Conservation (phyloP, 768 basidiomycete species). For the Boletus vermiculosoides region DNA sequence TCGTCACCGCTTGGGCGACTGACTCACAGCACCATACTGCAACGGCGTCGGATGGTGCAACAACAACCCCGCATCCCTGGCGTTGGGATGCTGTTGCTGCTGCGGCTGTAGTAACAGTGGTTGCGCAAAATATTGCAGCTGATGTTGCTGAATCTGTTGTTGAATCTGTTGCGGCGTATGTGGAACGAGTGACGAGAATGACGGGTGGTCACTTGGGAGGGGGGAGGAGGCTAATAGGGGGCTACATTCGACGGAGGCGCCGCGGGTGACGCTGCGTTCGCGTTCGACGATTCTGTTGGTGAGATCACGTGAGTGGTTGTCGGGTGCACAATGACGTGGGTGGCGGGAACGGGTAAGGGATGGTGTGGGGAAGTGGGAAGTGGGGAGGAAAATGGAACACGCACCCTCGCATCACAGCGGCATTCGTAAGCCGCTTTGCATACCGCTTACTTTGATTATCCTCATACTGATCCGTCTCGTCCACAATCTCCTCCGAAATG, state of each 20-base stretch:
- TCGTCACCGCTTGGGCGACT: slow-evolving; percentile 14
- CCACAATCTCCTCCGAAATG: slow-evolving; percentile 92
- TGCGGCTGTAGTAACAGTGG: not conserved
- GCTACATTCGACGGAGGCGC: slow-evolving; percentile 32
- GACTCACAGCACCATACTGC: slow-evolving; percentile 17
- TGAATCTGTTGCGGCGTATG: slow-evolving; percentile 19
- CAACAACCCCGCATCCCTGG: slow-evolving; percentile 3
- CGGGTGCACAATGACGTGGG: not conserved
- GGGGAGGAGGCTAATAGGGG: slow-evolving; percentile 33
- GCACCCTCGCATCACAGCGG: slow-evolving; percentile 77
- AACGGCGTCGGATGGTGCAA: slow-evolving; percentile 10
- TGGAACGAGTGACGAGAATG: slow-evolving; percentile 10
- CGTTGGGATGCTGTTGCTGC: not conserved
- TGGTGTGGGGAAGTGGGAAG: not conserved
- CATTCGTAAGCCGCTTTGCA: slow-evolving; percentile 69
- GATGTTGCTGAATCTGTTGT: slow-evolving; percentile 19
- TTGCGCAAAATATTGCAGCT: slow-evolving; percentile 7
- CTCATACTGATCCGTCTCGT: slow-evolving; percentile 89
- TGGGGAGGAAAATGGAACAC: not conserved
- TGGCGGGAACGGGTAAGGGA: too few species aligned
- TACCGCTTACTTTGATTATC: slow-evolving; percentile 80
- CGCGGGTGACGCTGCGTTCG: slow-evolving; percentile 37
- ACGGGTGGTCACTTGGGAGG: slow-evolving; percentile 2
- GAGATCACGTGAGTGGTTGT: not conserved
- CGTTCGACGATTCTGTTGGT: slow-evolving; percentile 53